Percentiles rank a stretch among this genome's conserved stretches.
Conservation (phyloP, 495 filamentous ascomycete genomes). For the Lophium mytilinum region DNA sequence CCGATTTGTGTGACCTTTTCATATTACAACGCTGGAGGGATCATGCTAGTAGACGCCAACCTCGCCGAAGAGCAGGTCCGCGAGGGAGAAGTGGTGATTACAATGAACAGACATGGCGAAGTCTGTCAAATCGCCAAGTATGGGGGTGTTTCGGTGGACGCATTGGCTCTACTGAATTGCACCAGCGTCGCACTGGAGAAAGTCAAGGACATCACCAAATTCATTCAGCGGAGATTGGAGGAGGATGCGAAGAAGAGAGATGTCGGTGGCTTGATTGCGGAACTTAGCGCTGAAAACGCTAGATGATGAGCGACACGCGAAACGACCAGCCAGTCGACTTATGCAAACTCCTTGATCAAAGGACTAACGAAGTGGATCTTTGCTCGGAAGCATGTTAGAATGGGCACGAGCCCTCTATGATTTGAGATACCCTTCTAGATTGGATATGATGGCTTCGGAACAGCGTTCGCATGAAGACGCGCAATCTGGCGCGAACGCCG, state of each 20-base stretch:
- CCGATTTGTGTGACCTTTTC: constrained; percentile 83
- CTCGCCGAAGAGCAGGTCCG: constrained; percentile 78
- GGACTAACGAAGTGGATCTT: too few species aligned
- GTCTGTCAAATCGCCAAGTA: constrained; percentile 86
- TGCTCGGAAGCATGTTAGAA: too few species aligned
- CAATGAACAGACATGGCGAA: constrained; percentile 81
- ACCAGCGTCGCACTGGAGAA: constrained; percentile 61
- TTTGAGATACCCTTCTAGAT: too few species aligned
- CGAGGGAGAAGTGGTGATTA: constrained; percentile 75
- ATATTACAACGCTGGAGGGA: constrained; percentile 58
- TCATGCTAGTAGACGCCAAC: constrained; percentile 67
- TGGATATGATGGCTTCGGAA: too few species aligned
- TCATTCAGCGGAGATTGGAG: constrained; percentile 63
- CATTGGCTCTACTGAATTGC: constrained; percentile 63
- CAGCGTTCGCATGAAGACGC: too few species aligned
- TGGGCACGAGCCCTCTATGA: too few species aligned
- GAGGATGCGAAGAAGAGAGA: constrained; percentile 69
- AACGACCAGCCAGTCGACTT: too few species aligned
- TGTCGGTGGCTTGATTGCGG: constrained; percentile 63
- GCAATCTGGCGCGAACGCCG: too few species aligned
- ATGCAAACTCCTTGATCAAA: too few species aligned
- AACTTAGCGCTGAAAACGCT: constrained; percentile 78
- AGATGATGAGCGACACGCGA: constrained; percentile 11
- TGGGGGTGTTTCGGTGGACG: constrained; percentile 72
- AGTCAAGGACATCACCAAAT: constrained; percentile 65